phyloP scores from a whole-genome alignment of 2,329 filamentous ascomycete genomes.

The Trichophyton benhamiae region DNA sequence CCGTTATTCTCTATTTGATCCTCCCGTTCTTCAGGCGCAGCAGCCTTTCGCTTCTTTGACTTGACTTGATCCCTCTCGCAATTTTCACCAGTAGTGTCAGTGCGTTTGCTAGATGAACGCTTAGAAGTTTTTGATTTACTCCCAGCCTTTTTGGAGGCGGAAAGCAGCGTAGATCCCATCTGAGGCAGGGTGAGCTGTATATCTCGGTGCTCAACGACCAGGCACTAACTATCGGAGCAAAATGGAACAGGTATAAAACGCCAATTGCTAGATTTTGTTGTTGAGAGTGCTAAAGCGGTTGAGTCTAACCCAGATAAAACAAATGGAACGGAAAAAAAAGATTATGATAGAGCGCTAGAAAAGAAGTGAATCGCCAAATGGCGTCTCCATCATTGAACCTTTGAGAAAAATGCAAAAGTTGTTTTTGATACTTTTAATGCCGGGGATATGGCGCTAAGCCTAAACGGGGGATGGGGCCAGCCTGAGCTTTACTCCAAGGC shows the following conservation, averaged over 20 bases:
- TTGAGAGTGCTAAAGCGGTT: background rate
- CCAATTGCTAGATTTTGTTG: background rate
- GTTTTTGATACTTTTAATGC: background rate
- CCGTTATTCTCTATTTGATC: background rate
- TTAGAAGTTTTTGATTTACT: background rate
- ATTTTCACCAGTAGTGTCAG: background rate
- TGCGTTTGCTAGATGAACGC: background rate
- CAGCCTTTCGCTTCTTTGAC: background rate
- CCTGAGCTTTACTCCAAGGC: background rate
- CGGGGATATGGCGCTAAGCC: slow-evolving; percentile 7
- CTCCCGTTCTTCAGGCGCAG: background rate
- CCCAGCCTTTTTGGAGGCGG: background rate
- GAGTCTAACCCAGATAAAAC: background rate
- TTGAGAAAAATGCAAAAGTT: background rate
- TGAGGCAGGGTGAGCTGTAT: background rate
- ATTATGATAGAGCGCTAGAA: background rate
- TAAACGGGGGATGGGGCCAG: slow-evolving; percentile 4
- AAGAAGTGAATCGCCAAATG: background rate
- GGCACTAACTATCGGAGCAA: too few species aligned
- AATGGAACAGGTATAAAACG: background rate
- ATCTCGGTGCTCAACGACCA: background rate
- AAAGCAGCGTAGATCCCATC: background rate
- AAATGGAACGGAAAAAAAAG: background rate
- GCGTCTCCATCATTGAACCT: background rate
- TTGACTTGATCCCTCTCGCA: background rate